These are phyloP conservation scores for Chenopodium suecicum DNA, from an alignment of 148 eudicot genomes.

Conservation along the genomic window DNA sequence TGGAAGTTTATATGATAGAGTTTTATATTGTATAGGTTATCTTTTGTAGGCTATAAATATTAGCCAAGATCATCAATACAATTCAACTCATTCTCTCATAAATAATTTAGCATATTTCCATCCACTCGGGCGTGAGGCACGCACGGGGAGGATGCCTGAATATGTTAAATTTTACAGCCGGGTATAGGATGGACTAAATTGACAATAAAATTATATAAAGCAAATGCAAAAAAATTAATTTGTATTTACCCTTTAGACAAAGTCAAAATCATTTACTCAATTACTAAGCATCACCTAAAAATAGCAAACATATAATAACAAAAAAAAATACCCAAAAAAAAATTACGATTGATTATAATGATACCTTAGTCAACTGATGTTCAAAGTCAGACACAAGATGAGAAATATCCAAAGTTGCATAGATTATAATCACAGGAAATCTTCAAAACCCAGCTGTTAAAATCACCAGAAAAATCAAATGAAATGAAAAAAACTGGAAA, in stretches of 20 bases:
- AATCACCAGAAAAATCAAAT: neutral
- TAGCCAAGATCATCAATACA: no score
- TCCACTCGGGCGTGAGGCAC: no score
- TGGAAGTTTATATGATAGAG: no score
- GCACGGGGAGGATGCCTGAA: no score
- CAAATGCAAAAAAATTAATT: neutral
- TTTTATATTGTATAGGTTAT: no score
- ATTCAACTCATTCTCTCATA: no score
- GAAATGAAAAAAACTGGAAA: neutral
- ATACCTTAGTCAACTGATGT: slow-evolving; percentile 21
- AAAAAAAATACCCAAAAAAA: neutral
- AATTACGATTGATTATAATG: neutral
- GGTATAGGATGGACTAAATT: neutral
- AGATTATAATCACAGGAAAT: neutral
- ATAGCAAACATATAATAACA: neutral
- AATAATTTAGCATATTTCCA: no score
- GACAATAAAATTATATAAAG: neutral
- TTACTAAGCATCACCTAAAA: neutral
- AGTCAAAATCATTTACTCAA: slow-evolving; percentile 11
- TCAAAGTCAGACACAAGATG: slow-evolving; percentile 9
- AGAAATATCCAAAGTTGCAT: neutral
- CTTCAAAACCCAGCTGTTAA: slow-evolving; percentile 13
- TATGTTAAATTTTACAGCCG: no score
- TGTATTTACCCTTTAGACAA: neutral
- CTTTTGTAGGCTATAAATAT: no score